Conservation (phyloP, 1,284 basidiomycete genomes). For the Marasmius fiardii region DNA sequence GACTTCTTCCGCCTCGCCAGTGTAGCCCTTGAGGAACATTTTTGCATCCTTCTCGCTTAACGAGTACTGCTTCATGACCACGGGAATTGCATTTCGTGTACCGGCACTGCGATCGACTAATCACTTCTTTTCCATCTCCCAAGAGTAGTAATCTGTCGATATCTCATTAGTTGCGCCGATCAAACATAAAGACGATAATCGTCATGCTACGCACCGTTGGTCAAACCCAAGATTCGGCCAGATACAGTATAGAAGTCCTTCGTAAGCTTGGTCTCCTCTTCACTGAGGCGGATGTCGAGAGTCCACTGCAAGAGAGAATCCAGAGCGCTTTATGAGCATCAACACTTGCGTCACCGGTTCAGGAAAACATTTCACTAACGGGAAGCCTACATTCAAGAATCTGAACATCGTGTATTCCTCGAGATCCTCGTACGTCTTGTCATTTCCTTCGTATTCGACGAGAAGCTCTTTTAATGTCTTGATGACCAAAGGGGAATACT, state of each 20-base stretch:
- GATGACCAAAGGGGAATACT: constrained; percentile 3
- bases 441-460: constrained; percentile 4
- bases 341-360: too few relatives aligned
- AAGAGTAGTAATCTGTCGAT: constrained; percentile 3
- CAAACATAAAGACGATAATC: background rate
- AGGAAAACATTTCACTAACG: too few relatives aligned
- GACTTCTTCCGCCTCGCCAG: background rate
- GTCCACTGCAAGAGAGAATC: background rate
- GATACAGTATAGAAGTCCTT: constrained; percentile 2
- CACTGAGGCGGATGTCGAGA: background rate
- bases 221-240: constrained; percentile 4
- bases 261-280: constrained; percentile 1
- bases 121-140: too few relatives aligned
- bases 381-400: constrained; percentile 1
- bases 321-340: too few relatives aligned
- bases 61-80: constrained; percentile 4
- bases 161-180: background rate
- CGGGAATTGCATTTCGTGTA: constrained; percentile 4
- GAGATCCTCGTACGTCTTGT: constrained; percentile 1
- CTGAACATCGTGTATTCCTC: constrained; percentile 4
- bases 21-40: constrained; percentile 2
- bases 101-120: background rate
- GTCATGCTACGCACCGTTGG: constrained; percentile 1
- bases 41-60: constrained; percentile 6
- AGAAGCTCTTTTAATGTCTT: background rate